Conservation (phyloP, 768 basidiomycete genomes). For the Mycena rebaudengoi region DNA sequence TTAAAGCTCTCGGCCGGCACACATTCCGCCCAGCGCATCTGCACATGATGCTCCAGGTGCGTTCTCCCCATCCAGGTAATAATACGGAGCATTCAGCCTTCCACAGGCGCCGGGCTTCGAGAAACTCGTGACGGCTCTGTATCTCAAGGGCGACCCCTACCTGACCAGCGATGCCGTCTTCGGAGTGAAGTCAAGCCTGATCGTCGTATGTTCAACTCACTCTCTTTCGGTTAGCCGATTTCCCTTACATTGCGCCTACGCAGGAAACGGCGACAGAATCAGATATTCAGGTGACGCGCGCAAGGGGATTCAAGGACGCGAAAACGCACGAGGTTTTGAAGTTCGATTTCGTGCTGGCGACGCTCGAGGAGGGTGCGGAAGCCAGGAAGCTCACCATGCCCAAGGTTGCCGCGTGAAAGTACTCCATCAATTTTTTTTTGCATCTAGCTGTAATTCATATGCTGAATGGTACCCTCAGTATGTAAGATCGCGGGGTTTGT, state of each 20-base stretch:
- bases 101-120: slow-evolving; percentile 69
- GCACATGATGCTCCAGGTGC: slow-evolving; percentile 74
- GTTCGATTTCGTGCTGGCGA: slow-evolving; percentile 53
- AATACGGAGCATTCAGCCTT: too few species aligned
- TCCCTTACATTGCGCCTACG: neutral
- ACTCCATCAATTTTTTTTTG: too few species aligned
- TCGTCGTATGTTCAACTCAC: slow-evolving; percentile 63
- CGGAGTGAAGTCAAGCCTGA: slow-evolving; percentile 81
- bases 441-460: too few species aligned
- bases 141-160: slow-evolving; percentile 74
- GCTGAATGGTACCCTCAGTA: too few species aligned
- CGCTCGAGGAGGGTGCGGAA: slow-evolving; percentile 44
- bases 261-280: slow-evolving; percentile 63
- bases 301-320: slow-evolving; percentile 58
- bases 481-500: too few species aligned
- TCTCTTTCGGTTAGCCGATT: neutral
- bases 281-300: slow-evolving; percentile 61
- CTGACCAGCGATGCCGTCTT: slow-evolving; percentile 80
- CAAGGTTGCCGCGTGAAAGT: neutral
- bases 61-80: neutral
- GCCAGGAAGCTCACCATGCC: slow-evolving; percentile 36
- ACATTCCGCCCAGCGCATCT: slow-evolving; percentile 83
- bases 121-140: slow-evolving; percentile 77
- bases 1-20: slow-evolving; percentile 68
- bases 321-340: slow-evolving; percentile 50